Percentiles rank a stretch among this genome's conserved stretches.
phyloP scores from a whole-genome alignment of 2,329 filamentous ascomycete genomes.

The Neurospora crassa region DNA sequence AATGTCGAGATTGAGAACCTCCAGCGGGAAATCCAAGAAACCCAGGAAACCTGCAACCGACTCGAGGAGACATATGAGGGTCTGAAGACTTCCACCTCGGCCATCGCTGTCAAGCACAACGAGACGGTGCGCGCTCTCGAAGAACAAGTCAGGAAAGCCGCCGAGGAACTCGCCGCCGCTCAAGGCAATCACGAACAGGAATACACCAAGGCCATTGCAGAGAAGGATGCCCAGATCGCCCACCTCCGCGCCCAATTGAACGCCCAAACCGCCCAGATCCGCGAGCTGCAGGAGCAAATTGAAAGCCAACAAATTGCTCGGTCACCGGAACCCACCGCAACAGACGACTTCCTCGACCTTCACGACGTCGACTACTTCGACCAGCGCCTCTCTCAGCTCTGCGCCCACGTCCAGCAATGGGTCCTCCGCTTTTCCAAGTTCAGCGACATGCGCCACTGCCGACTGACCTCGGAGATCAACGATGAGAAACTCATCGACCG shows the following conservation, averaged over 20 bases:
- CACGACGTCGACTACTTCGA: conserved; percentile 95
- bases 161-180: conserved; percentile 23
- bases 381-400: conserved; percentile 84
- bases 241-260: conserved; percentile 70
- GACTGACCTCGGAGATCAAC: conserved; percentile 71
- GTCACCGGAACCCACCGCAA: conserved; percentile 27
- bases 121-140: conserved; percentile 60
- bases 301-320: conserved; percentile 25
- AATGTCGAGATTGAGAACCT: conserved; percentile 81
- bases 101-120: conserved; percentile 66
- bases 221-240: conserved; percentile 77
- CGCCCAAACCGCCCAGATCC: conserved; percentile 54
- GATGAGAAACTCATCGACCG: conserved; percentile 91
- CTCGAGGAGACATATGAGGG: conserved; percentile 76
- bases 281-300: conserved; percentile 48
- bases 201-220: conserved; percentile 56
- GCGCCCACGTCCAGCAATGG: conserved; percentile 95
- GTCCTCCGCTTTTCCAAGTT: conserved; percentile 96
- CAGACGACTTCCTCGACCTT: conserved; percentile 59
- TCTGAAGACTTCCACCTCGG: conserved; percentile 66
- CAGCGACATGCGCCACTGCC: conserved; percentile 83
- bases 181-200: conserved; percentile 24
- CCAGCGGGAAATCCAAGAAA: conserved; percentile 65
- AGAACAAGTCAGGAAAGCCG: conserved; percentile 54
- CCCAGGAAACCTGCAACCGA: conserved; percentile 73